Evolutionary conservation across 2,329 filamentous ascomycete species (phyloP).

Genomic region (Penicillium sp.): DNA sequence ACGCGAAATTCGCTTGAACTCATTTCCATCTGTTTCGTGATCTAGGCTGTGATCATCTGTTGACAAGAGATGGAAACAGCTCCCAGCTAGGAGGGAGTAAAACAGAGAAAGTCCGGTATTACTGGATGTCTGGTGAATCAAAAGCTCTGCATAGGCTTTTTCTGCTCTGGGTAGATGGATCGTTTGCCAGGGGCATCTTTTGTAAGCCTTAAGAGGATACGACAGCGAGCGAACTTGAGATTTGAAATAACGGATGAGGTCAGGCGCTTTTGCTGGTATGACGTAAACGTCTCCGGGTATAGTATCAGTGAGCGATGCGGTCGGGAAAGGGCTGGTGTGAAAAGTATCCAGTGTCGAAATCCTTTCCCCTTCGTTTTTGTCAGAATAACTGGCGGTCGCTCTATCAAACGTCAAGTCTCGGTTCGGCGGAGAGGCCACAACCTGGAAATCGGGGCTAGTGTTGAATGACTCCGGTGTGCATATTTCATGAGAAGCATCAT

Average conservation of each 20-base stretch:
- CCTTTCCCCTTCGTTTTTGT: not conserved
- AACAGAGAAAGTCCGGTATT: constrained; percentile 21
- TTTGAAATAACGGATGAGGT: not conserved
- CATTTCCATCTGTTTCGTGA: not conserved
- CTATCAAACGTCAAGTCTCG: not conserved
- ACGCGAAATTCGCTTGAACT: constrained; percentile 12
- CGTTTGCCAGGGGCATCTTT: constrained; percentile 25
- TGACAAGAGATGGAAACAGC: constrained; percentile 13
- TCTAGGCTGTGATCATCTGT: not conserved
- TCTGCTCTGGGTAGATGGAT: constrained; percentile 21
- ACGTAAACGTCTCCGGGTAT: not conserved
- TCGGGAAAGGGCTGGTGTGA: not conserved
- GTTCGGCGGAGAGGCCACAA: not conserved
- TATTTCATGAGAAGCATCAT: not conserved
- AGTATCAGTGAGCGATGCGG: not conserved
- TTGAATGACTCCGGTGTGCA: not conserved
- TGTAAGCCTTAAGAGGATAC: constrained; percentile 12
- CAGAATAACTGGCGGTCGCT: not conserved
- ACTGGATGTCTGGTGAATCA: constrained; percentile 1
- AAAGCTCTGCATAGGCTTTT: constrained; percentile 18
- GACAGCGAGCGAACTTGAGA: constrained; percentile 16
- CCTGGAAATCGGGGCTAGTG: not conserved
- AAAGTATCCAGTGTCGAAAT: not conserved
- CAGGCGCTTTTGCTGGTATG: not conserved
- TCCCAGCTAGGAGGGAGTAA: constrained; percentile 19